phyloP scores from a whole-genome alignment of 257 asterid species.

The Nicotiana noctiflora region DNA sequence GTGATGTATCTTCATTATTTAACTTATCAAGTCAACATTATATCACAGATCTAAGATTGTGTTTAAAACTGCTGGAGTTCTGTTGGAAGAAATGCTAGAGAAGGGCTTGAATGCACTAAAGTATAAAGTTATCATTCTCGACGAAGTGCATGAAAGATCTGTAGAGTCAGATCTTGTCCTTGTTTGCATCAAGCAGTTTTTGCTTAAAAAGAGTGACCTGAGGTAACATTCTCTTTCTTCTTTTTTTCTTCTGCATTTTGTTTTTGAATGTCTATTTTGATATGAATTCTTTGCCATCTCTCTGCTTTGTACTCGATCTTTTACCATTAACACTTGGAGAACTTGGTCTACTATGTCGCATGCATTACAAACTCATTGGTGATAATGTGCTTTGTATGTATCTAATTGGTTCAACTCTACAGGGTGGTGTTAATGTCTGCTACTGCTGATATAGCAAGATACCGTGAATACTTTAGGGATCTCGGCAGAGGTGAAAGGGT shows the following conservation, averaged over 20 bases:
- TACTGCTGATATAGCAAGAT: slow-evolving; percentile 82
- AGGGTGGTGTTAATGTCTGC: slow-evolving; percentile 99
- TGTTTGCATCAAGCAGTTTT: slow-evolving; percentile 84
- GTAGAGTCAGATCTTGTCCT: slow-evolving; percentile 98
- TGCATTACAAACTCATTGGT: slow-evolving; percentile 10
- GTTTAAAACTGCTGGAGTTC: slow-evolving; percentile 97
- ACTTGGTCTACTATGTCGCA: neutral
- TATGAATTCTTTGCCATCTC: neutral
- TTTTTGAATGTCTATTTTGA: neutral
- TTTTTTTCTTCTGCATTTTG: neutral
- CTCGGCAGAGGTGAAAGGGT: slow-evolving; percentile 93
- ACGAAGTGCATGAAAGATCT: slow-evolving; percentile 98
- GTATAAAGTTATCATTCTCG: slow-evolving; percentile 89
- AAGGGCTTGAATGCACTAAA: slow-evolving; percentile 78
- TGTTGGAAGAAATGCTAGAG: slow-evolving; percentile 96
- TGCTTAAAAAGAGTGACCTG: slow-evolving; percentile 53
- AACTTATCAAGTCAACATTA: slow-evolving; percentile 15
- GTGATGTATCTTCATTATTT: slow-evolving; percentile 2
- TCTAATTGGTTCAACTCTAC: slow-evolving; percentile 29
- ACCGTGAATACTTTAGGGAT: slow-evolving; percentile 82
- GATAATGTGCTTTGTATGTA: neutral
- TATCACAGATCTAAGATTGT: slow-evolving; percentile 69
- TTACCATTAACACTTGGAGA: neutral
- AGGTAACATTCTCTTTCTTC: slow-evolving; percentile 37
- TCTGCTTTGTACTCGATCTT: neutral